phyloP scores from a whole-genome alignment of 2,329 filamentous ascomycete genomes.

The Coniochaeta sp. region DNA sequence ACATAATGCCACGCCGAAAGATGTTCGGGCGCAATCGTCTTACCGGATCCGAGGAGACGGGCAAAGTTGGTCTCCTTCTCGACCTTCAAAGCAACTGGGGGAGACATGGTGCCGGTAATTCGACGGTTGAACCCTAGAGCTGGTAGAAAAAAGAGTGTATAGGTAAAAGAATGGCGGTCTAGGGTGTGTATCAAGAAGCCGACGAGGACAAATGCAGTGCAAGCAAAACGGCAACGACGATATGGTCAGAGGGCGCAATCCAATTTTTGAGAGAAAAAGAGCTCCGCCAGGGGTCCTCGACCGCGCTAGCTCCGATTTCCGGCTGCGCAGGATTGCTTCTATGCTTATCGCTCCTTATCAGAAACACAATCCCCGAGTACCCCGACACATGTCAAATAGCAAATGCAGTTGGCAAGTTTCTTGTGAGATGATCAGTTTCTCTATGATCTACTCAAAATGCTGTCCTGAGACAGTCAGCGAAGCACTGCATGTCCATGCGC shows the following conservation, averaged over 20 bases:
- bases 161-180: background rate
- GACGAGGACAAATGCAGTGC: background rate
- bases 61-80: conserved; percentile 86
- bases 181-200: background rate
- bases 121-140: background rate
- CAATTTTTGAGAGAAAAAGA: conserved; percentile 2
- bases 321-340: background rate
- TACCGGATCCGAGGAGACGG: conserved; percentile 86
- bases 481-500: too few relatives aligned
- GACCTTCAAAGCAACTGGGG: conserved; percentile 36
- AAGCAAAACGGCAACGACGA: background rate
- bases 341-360: background rate
- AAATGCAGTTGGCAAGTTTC: too few relatives aligned
- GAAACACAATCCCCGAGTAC: too few relatives aligned
- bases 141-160: background rate
- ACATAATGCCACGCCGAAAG: background rate
- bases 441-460: too few relatives aligned
- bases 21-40: conserved; percentile 8
- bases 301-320: background rate
- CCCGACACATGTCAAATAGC: too few relatives aligned
- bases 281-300: background rate
- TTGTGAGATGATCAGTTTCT: too few relatives aligned
- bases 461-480: too few relatives aligned
- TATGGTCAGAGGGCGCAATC: too few relatives aligned
- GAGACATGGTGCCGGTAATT: conserved; percentile 45